These are phyloP conservation scores for Neonectria magnoliae DNA, from an alignment of 2,329 filamentous ascomycete genomes.

Conservation along the genomic window DNA sequence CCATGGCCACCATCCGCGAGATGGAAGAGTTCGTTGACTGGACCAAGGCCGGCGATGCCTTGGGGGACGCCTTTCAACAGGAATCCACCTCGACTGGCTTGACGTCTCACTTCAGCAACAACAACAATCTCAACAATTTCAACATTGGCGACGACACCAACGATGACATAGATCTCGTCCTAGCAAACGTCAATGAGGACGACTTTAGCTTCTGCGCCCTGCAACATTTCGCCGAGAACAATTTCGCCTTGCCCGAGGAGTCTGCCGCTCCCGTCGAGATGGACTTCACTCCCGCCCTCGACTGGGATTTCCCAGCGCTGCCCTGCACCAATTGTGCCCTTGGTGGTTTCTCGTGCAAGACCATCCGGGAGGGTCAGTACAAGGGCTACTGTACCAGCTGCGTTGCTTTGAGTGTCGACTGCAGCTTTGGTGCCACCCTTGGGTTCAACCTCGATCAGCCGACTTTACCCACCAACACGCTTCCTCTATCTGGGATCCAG, in stretches of 20 bases:
- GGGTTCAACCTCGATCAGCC: slow-evolving; percentile 46
- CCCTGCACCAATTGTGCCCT: slow-evolving; percentile 64
- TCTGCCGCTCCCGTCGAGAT: slow-evolving; percentile 43
- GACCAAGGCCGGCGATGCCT: slow-evolving; percentile 59
- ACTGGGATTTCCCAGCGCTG: slow-evolving; percentile 54
- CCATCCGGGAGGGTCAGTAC: slow-evolving; percentile 67
- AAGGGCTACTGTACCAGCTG: slow-evolving; percentile 71
- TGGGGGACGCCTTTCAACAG: slow-evolving; percentile 47
- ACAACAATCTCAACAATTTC: background rate
- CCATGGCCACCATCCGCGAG: slow-evolving; percentile 57
- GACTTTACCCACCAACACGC: slow-evolving; percentile 58
- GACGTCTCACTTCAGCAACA: slow-evolving; percentile 42
- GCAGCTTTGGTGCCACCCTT: slow-evolving; percentile 61
- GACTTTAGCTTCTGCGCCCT: slow-evolving; percentile 69
- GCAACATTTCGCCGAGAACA: slow-evolving; percentile 62
- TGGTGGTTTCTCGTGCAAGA: slow-evolving; percentile 68
- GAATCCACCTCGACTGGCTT: slow-evolving; percentile 49
- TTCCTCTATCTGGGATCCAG: slow-evolving; percentile 57
- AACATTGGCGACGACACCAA: slow-evolving; percentile 16
- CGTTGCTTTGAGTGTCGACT: slow-evolving; percentile 66
- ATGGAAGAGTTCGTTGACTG: slow-evolving; percentile 73
- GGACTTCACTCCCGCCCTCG: slow-evolving; percentile 36
- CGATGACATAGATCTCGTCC: slow-evolving; percentile 61
- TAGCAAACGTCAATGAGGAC: slow-evolving; percentile 66
- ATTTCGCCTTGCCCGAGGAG: slow-evolving; percentile 45